Base-by-base conservation (phyloP, 192 early-diverging fungal species). In the Podila epicladia region DNA sequence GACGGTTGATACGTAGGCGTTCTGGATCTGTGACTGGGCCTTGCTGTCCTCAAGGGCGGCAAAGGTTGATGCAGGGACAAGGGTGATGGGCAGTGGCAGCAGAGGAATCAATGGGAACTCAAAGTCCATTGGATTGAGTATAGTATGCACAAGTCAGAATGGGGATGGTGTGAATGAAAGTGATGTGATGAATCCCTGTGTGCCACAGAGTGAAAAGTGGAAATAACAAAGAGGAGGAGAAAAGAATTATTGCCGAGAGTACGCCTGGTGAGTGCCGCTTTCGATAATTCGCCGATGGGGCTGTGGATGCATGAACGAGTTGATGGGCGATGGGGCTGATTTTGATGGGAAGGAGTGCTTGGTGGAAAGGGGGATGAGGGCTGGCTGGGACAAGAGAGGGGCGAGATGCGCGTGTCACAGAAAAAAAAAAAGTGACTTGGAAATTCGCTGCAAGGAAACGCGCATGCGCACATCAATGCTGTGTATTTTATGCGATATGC, bases 71-170 rank as follows among this genome's bases (percentile, higher is more conserved):
- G 77, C 77, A 35, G 77, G 77, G 61, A 80, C 71, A 22, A 80
- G 67, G 22, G 77, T 80, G 35, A 80, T 80, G 61, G 71, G 77
- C 51, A 60, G 31, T 2, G 77, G 77, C 37, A 80, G 29, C 35
- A 80, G 38, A 13, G 77, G 77, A 59, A 80, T 72, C 62, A 80
- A 48, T 17, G 77, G 71, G 32, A 80, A 80, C 61, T 80, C 77
- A 65, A 80, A 80, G 28, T 80, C 71, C 77, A 80, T 80, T 60
- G 31, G 32, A 57, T 19, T 13, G 32, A 59, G 26, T 26, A 4
- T 24, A 31, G 26, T 33, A 12, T 32, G 31, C 17, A 61, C 22
- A 31, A 35, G 33, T 33, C 6, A 61, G 29, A 61, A 19, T 35
- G 8, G 41, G 17, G 41, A 45, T 45, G 41, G 41, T 45, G 7